phyloP scores from a whole-genome alignment of 495 filamentous ascomycete species.

The Glarea lozoyensis region DNA sequence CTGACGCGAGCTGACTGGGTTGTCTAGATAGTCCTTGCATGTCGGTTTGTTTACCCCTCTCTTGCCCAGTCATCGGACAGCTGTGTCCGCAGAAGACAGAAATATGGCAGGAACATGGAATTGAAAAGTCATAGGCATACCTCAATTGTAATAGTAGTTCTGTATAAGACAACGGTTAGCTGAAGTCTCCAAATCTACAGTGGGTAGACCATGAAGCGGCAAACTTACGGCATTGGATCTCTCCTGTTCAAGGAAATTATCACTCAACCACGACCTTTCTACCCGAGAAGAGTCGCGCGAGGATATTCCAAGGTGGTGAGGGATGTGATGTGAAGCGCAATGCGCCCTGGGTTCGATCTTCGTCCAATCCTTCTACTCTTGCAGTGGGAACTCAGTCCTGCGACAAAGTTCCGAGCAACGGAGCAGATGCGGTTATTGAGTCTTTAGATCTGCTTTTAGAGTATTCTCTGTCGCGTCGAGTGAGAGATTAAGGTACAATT shows the following conservation, averaged over 20 bases:
- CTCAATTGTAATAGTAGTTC: constrained; percentile 17
- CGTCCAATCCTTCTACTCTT: background rate
- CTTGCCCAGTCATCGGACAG: too few relatives aligned
- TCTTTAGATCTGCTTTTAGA: too few relatives aligned
- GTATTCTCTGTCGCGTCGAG: too few relatives aligned
- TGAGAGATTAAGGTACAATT: too few relatives aligned
- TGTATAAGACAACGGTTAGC: constrained; percentile 16
- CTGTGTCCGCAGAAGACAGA: too few relatives aligned
- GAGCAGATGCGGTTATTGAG: too few relatives aligned
- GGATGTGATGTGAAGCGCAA: constrained; percentile 2
- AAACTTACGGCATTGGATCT: constrained; percentile 43
- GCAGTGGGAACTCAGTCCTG: too few relatives aligned
- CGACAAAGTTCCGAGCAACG: too few relatives aligned
- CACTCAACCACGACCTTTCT: constrained; percentile 29
- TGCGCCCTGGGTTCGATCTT: constrained; percentile 4
- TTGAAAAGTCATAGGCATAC: background rate
- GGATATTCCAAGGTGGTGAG: constrained; percentile 18
- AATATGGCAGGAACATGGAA: background rate
- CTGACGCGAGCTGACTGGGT: too few relatives aligned
- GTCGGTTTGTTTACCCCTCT: too few relatives aligned
- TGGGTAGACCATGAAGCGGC: constrained; percentile 3
- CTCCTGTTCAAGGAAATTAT: constrained; percentile 27
- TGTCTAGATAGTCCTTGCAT: too few relatives aligned
- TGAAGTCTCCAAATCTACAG: constrained; percentile 9
- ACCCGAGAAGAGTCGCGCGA: constrained; percentile 28